Evolutionary conservation across 176 grass and related monocot species (phyloP).

Genomic region (Oropetium thomaeum): DNA sequence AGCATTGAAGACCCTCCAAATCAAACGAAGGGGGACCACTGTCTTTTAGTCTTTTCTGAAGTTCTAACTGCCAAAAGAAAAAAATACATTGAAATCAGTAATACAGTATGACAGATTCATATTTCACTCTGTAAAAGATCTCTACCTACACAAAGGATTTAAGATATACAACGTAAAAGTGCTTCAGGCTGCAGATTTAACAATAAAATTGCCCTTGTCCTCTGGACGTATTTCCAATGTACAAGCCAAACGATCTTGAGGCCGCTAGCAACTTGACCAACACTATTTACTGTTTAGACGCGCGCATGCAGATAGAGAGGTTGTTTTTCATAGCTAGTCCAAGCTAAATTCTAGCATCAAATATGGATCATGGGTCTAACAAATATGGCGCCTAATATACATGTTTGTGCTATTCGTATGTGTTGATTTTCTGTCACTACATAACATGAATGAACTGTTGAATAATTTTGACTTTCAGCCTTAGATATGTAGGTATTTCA

Average conservation of each 20-base stretch:
- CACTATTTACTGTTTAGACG: not conserved
- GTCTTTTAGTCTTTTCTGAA: conserved; percentile 48
- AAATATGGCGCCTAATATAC: not conserved
- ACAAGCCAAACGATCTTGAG: not conserved
- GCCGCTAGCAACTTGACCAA: not conserved
- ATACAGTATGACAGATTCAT: not conserved
- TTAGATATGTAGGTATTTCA: conserved; percentile 9
- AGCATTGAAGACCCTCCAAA: conserved; percentile 75
- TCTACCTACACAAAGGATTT: conserved; percentile 4
- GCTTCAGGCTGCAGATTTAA: conserved; percentile 6
- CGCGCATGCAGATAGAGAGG: not conserved
- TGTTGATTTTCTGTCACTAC: not conserved
- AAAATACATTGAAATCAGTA: conserved; percentile 13
- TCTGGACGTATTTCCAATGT: not conserved
- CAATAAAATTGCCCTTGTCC: not conserved
- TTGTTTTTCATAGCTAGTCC: not conserved
- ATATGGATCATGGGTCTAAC: not conserved
- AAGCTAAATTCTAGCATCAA: not conserved
- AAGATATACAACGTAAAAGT: not conserved
- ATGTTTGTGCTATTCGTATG: not conserved
- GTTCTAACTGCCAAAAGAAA: conserved; percentile 45
- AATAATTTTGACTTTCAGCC: not conserved
- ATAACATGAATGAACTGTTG: not conserved
- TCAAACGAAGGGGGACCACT: conserved; percentile 37
- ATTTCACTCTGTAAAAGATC: conserved; percentile 9